phyloP scores from a whole-genome alignment of 2,329 filamentous ascomycete genomes.

The Trichoderma breve region DNA sequence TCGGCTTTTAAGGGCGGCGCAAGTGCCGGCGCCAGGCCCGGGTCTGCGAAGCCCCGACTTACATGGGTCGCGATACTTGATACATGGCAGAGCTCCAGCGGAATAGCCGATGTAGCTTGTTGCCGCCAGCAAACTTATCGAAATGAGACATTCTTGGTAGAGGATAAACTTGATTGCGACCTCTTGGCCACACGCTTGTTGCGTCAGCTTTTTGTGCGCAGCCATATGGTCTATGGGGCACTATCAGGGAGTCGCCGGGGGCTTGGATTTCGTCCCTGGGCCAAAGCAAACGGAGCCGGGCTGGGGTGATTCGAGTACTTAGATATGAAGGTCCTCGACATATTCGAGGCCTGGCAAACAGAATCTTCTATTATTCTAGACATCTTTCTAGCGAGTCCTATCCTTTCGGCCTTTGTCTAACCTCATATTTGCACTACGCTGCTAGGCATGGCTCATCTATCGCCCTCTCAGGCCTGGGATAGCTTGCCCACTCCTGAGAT shows the following conservation, averaged over 20 bases:
- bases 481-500: constrained; percentile 11
- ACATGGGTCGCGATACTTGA: neutral
- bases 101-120: neutral
- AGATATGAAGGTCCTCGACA: neutral
- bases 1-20: constrained; percentile 15
- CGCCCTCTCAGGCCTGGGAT: neutral
- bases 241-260: constrained; percentile 8
- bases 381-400: neutral
- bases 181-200: neutral
- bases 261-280: neutral
- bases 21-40: constrained; percentile 9
- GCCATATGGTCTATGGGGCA: neutral
- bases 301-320: neutral
- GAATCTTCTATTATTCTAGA: neutral
- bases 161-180: neutral
- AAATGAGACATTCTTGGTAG: neutral
- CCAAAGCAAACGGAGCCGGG: constrained; percentile 1
- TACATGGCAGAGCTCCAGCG: neutral
- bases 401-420: neutral
- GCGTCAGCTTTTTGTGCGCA: constrained; percentile 9
- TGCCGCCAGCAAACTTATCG: neutral
- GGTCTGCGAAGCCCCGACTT: neutral
- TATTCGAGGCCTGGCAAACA: neutral
- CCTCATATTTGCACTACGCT: neutral
- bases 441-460: neutral